These are phyloP conservation scores for Coelastrella sp. DNA, from an alignment of 139 green algal species.

Conservation along the genomic window DNA sequence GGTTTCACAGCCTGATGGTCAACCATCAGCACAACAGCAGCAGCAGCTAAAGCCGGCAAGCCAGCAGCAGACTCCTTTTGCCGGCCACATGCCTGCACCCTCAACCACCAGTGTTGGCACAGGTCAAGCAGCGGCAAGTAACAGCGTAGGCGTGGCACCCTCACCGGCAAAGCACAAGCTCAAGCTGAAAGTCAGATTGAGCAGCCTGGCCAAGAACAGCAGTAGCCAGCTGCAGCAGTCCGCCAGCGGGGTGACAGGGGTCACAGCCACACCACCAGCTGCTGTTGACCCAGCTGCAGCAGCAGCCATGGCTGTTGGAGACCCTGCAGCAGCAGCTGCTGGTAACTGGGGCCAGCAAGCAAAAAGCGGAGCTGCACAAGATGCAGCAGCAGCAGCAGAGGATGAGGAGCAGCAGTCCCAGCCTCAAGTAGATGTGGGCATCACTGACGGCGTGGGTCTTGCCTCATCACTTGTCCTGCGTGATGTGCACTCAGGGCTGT, in stretches of 20 bases:
- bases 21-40: background rate
- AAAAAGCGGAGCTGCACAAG: background rate
- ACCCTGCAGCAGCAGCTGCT: background rate
- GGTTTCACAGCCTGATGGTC: background rate
- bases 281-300: background rate
- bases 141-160: background rate
- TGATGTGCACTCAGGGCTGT: slow-evolving; percentile 76
- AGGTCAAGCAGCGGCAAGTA: slow-evolving; percentile 18
- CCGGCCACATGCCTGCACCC: slow-evolving; percentile 1
- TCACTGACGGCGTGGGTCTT: background rate
- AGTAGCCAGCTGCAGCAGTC: background rate
- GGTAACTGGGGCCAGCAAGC: background rate
- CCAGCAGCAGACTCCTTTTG: background rate
- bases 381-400: slow-evolving; percentile 8
- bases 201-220: background rate
- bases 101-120: slow-evolving; percentile 1
- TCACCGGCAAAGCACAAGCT: slow-evolving; percentile 11
- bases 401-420: background rate
- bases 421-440: slow-evolving; percentile 32
- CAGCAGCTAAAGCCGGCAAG: background rate
- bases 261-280: background rate
- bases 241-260: background rate
- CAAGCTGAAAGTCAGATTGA: slow-evolving; percentile 35
- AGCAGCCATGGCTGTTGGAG: background rate
- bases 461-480: slow-evolving; percentile 69